A percentile compares a stretch with the other conserved stretches of the same genome.
Conservation (phyloP, 805 yeast species). For the Metschnikowia aberdeeniae region DNA sequence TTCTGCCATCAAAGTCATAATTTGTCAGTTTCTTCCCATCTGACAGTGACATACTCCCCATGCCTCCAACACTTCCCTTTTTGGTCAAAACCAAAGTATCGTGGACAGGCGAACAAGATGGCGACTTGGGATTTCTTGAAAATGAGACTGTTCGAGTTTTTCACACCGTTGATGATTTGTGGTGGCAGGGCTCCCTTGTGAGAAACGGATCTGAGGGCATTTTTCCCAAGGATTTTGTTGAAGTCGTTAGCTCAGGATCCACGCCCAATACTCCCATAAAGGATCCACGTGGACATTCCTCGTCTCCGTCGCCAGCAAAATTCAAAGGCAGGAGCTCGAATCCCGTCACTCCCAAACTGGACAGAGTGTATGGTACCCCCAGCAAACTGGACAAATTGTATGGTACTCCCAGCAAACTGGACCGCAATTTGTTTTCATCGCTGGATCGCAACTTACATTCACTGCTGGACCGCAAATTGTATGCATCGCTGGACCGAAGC, state of each 20-base stretch:
- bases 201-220: conserved; percentile 80
- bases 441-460: too few relatives aligned
- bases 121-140: conserved; percentile 90
- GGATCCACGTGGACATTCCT: conserved; percentile 2
- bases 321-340: not conserved
- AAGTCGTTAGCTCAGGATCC: conserved; percentile 30
- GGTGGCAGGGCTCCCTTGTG: conserved; percentile 84
- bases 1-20: too few relatives aligned
- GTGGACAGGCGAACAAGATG: conserved; percentile 89
- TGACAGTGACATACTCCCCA: conserved; percentile 11
- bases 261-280: conserved; percentile 13
- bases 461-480: too few relatives aligned
- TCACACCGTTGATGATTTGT: conserved; percentile 76
- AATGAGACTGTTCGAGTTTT: conserved; percentile 88
- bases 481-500: too few relatives aligned
- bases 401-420: not conserved
- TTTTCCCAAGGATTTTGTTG: conserved; percentile 86
- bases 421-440: not conserved
- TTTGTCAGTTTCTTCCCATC: too few relatives aligned
- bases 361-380: not conserved
- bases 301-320: conserved; percentile 2
- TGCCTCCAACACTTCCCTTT: conserved; percentile 54
- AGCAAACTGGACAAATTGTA: not conserved
- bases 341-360: not conserved
- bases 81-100: conserved; percentile 79